Evolutionary conservation across 2,329 filamentous ascomycete species (phyloP).

Genomic region (Paraphoma sp.): DNA sequence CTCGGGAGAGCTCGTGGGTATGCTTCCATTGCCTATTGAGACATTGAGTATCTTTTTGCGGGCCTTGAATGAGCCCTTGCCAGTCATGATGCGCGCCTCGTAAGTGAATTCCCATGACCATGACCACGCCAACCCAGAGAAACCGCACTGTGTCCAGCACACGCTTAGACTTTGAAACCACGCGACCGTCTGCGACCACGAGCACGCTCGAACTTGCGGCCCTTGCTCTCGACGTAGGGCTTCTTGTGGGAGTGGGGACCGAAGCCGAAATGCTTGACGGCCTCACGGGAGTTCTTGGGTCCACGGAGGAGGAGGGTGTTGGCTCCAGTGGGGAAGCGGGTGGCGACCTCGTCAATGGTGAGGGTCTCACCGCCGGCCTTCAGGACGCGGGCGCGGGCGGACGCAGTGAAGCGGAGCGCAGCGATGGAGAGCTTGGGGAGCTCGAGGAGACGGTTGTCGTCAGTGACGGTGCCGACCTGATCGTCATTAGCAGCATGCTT

Average conservation of each 20-base stretch:
- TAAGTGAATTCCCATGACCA: constrained; percentile 44
- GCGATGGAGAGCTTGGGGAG: constrained; percentile 93
- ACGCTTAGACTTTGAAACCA: constrained; percentile 98
- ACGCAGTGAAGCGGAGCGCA: constrained; percentile 95
- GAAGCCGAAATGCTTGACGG: constrained; percentile 98
- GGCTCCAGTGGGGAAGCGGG: constrained; percentile 91
- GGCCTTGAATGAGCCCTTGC: constrained; percentile 39
- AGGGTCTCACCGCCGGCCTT: constrained; percentile 94
- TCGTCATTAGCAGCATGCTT: constrained; percentile 16
- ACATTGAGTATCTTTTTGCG: constrained; percentile 49
- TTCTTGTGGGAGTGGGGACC: constrained; percentile 99
- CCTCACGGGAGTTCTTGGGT: constrained; percentile 97
- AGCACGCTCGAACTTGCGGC: constrained; percentile 98
- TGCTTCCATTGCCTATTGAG: constrained; percentile 42
- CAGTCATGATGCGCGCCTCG: constrained; percentile 47
- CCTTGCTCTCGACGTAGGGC: constrained; percentile 97
- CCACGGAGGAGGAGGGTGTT: constrained; percentile 98
- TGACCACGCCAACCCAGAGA: constrained; percentile 48
- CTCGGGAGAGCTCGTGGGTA: constrained; percentile 40
- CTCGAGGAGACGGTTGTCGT: constrained; percentile 86
- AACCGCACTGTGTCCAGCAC: constrained; percentile 38
- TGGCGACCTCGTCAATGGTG: constrained; percentile 96
- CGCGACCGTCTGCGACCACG: constrained; percentile 98
- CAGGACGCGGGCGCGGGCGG: constrained; percentile 89
- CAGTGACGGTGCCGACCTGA: constrained; percentile 85